These are phyloP conservation scores for Ambispora gerdemannii DNA, from an alignment of 192 early-diverging fungal species.

Conservation along the genomic window DNA sequence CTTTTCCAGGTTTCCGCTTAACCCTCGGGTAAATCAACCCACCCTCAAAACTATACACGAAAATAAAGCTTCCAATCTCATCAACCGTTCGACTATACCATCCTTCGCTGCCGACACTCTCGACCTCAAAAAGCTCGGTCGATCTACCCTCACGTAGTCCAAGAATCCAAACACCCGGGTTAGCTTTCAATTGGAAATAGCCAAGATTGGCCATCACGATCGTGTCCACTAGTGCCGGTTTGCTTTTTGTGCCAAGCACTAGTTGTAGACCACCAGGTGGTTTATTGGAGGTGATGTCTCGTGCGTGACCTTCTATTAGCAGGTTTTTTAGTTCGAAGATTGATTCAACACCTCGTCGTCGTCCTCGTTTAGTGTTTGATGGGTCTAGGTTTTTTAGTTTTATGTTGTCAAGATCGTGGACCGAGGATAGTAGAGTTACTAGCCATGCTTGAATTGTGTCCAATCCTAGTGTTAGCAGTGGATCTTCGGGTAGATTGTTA, in stretches of 20 bases:
- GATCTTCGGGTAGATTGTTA: constrained; percentile 66
- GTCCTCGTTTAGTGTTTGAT: constrained; percentile 27
- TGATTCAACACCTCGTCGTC: constrained; percentile 59
- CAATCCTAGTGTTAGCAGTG: constrained; percentile 82
- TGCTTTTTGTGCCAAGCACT: constrained; percentile 66
- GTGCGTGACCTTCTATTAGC: constrained; percentile 86
- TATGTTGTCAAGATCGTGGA: constrained; percentile 94
- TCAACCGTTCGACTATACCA: constrained; percentile 42
- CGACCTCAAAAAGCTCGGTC: constrained; percentile 71
- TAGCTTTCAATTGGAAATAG: constrained; percentile 93
- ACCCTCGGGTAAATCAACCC: constrained; percentile 77
- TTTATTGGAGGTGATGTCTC: constrained; percentile 60
- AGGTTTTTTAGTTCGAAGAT: constrained; percentile 79
- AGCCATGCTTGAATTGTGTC: constrained; percentile 91
- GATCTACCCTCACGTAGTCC: constrained; percentile 79
- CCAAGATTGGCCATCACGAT: constrained; percentile 99
- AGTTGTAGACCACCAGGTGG: constrained; percentile 93
- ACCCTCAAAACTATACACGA: constrained; percentile 79
- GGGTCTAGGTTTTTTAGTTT: constrained; percentile 55
- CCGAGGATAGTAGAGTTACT: constrained; percentile 72
- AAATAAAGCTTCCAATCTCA: constrained; percentile 50
- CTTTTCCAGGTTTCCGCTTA: constrained; percentile 76
- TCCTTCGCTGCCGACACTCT: constrained; percentile 55
- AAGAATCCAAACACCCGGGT: constrained; percentile 86
- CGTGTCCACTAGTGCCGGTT: constrained; percentile 75